These are phyloP conservation scores for Capronia americana DNA, from an alignment of 2,329 filamentous ascomycete species.

Conservation along the genomic window DNA sequence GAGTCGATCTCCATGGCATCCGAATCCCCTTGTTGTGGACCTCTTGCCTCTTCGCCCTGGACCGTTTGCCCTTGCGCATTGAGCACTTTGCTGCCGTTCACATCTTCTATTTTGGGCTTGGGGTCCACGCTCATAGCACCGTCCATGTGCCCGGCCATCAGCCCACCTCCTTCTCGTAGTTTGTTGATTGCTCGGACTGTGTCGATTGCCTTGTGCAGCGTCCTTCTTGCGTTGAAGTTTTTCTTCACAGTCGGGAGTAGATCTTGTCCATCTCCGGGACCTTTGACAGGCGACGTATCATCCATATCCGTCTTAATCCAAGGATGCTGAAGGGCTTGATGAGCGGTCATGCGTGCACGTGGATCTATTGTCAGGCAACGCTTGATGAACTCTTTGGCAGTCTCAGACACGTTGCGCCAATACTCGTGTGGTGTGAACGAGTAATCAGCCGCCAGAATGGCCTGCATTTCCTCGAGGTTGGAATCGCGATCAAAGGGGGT, in stretches of 20 bases:
- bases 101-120: constrained; percentile 55
- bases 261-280: constrained; percentile 55
- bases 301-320: constrained; percentile 65
- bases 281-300: constrained; percentile 45
- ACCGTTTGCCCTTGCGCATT: constrained; percentile 44
- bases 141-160: constrained; percentile 63
- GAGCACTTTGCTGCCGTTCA: constrained; percentile 52
- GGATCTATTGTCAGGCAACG: constrained; percentile 91
- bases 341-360: constrained; percentile 84
- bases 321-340: constrained; percentile 72
- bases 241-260: constrained; percentile 71
- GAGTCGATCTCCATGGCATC: constrained; percentile 62
- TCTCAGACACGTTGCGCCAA: constrained; percentile 89
- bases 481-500: constrained; percentile 97
- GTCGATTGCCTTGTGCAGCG: constrained; percentile 71
- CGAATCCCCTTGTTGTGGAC: constrained; percentile 44
- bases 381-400: constrained; percentile 89
- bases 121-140: constrained; percentile 65
- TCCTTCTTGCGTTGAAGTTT: constrained; percentile 71
- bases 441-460: constrained; percentile 95
- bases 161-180: constrained; percentile 65
- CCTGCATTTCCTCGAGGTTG: constrained; percentile 99
- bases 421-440: constrained; percentile 93
- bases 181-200: constrained; percentile 73
- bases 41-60: constrained; percentile 38